These are phyloP conservation scores for Fusarium equiseti DNA, from an alignment of 2,329 filamentous ascomycete genomes.

Conservation along the genomic window DNA sequence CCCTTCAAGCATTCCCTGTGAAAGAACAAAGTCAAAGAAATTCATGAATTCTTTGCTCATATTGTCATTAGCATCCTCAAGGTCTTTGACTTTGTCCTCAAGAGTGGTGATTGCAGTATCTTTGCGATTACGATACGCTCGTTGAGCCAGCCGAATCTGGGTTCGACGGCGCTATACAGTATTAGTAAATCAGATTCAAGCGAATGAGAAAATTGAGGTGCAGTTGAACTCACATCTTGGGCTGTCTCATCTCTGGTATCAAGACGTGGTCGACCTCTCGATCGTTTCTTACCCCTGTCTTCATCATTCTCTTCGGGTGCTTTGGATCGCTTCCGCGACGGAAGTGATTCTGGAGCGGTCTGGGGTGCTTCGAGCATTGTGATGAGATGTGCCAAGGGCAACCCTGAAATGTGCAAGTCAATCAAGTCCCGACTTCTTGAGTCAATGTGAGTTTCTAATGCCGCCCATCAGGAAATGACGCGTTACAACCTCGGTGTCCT, in stretches of 20 bases:
- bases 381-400: background rate
- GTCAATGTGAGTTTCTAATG: background rate
- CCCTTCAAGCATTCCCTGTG: constrained; percentile 67
- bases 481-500: no score
- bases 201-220: background rate
- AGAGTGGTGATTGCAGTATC: constrained; percentile 82
- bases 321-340: constrained; percentile 44
- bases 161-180: constrained; percentile 77
- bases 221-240: constrained; percentile 72
- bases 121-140: constrained; percentile 87
- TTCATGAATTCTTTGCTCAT: constrained; percentile 79
- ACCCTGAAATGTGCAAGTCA: background rate
- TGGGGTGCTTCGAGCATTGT: constrained; percentile 26
- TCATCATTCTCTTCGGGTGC: constrained; percentile 49
- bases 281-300: constrained; percentile 67
- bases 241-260: constrained; percentile 83
- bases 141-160: constrained; percentile 87
- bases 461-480: background rate
- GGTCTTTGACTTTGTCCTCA: constrained; percentile 74
- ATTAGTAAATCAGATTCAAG: constrained; percentile 38
- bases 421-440: background rate
- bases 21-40: constrained; percentile 72
- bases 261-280: constrained; percentile 79
- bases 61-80: constrained; percentile 77
- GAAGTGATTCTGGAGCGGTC: background rate